Conservation (phyloP, 805 yeast genomes). For the Tanozyma kutaoensis region DNA sequence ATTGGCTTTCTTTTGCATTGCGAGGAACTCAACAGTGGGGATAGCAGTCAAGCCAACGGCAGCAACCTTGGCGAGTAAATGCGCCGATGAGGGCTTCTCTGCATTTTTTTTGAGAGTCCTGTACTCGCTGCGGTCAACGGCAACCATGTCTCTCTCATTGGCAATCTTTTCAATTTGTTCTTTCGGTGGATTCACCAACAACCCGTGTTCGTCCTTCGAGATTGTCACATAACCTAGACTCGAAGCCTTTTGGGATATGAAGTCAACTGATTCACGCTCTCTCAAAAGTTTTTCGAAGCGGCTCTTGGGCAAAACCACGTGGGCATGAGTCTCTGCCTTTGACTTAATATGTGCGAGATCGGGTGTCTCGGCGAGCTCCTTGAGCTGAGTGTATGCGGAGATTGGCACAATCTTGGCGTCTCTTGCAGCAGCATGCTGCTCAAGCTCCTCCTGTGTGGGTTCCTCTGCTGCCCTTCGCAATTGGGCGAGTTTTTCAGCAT, state of each 20-base stretch:
- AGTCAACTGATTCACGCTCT: conserved; percentile 7
- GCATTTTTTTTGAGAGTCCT: conserved; percentile 4
- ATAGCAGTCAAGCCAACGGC: too few species aligned
- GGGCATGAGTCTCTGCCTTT: conserved; percentile 9
- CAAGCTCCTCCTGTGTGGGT: too few species aligned
- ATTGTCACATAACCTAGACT: too few species aligned
- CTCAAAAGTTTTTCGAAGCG: conserved; percentile 9
- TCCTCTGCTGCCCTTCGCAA: too few species aligned
- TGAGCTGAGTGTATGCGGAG: too few species aligned
- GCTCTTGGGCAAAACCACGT: conserved; percentile 5
- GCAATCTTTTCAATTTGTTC: conserved; percentile 7
- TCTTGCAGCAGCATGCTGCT: too few species aligned
- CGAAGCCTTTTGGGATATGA: too few species aligned
- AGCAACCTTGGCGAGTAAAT: too few species aligned
- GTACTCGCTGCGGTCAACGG: conserved; percentile 8
- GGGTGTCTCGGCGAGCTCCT: conserved; percentile 8
- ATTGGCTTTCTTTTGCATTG: too few species aligned
- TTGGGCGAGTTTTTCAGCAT: too few species aligned
- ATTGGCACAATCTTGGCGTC: too few species aligned
- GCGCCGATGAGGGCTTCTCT: conserved; percentile 3
- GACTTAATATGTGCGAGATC: conserved; percentile 12
- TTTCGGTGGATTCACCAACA: conserved; percentile 3
- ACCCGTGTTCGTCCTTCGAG: conserved; percentile 1
- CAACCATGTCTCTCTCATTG: conserved; percentile 4
- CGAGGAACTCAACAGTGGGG: too few species aligned